Evolutionary conservation across 2,329 filamentous ascomycete species (phyloP).

Genomic region (Aspergillus luchuensis): DNA sequence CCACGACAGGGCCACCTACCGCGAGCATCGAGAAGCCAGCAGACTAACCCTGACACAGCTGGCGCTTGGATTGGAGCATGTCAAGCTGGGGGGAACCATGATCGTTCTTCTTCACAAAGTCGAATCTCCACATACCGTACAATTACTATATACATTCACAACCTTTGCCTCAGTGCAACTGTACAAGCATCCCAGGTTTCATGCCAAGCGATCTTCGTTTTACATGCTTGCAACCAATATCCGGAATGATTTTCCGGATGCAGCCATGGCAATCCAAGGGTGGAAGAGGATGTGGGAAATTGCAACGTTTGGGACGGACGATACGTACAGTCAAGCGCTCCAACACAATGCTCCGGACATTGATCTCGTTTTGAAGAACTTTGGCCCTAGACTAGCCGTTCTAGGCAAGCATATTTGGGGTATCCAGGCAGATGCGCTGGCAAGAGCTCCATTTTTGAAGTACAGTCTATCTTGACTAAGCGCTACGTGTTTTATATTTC

Average conservation of each 20-base stretch:
- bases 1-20: slow-evolving; percentile 37
- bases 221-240: slow-evolving; percentile 55
- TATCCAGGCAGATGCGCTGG: slow-evolving; percentile 17
- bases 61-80: slow-evolving; percentile 49
- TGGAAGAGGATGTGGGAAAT: slow-evolving; percentile 38
- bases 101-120: slow-evolving; percentile 55
- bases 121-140: slow-evolving; percentile 45
- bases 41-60: slow-evolving; percentile 45
- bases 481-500: neutral
- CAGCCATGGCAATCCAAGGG: slow-evolving; percentile 35
- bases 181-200: slow-evolving; percentile 48
- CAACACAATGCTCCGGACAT: slow-evolving; percentile 16
- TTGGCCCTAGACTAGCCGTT: slow-evolving; percentile 37
- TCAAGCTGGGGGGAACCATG: slow-evolving; percentile 53
- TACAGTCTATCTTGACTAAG: neutral
- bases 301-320: slow-evolving; percentile 38
- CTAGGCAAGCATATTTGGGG: slow-evolving; percentile 40
- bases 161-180: slow-evolving; percentile 48
- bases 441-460: slow-evolving; percentile 12
- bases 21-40: slow-evolving; percentile 38
- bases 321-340: neutral
- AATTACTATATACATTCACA: slow-evolving; percentile 43
- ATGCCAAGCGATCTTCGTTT: slow-evolving; percentile 53
- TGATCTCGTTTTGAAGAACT: slow-evolving; percentile 36
- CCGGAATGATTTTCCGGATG: slow-evolving; percentile 33